Evolutionary conservation across 225 moss, liverwort and hornwort genomes (phyloP).

Genomic region (Takakia lepidozioides): DNA sequence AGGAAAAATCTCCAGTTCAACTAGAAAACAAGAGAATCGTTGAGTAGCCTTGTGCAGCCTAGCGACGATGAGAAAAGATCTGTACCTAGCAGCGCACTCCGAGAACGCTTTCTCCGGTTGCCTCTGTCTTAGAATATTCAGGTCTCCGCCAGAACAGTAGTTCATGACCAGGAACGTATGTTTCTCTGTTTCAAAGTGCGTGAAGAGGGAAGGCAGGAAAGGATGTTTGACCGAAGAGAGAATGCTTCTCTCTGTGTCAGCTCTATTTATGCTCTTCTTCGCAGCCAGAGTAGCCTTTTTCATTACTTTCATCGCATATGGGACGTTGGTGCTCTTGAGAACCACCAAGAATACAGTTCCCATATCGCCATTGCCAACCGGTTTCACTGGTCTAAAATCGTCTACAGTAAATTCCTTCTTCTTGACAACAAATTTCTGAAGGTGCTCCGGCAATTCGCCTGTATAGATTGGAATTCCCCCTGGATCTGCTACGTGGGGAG

Average conservation of each 20-base stretch:
- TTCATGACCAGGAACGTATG: conserved; percentile 32
- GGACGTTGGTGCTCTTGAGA: conserved; percentile 8
- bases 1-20: no score
- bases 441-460: no score
- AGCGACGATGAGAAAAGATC: background rate
- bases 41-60: no score
- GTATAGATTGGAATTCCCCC: no score
- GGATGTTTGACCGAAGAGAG: conserved; percentile 22
- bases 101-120: conserved; percentile 41
- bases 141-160: conserved; percentile 39
- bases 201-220: conserved; percentile 32
- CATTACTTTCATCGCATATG: conserved; percentile 49
- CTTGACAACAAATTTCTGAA: no score
- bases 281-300: conserved; percentile 23
- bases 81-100: conserved; percentile 27
- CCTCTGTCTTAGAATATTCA: conserved; percentile 31
- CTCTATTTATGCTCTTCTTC: conserved; percentile 21
- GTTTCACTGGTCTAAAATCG: conserved; percentile 29
- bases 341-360: conserved; percentile 32
- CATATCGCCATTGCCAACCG: conserved; percentile 44
- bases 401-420: conserved; percentile 6
- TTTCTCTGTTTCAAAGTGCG: conserved; percentile 35
- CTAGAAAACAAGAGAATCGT: no score
- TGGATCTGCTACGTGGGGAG: no score
- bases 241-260: conserved; percentile 27